Base-by-base conservation (phyloP, 1,284 basidiomycete genomes). In the Stygiomarasmius scandens region DNA sequence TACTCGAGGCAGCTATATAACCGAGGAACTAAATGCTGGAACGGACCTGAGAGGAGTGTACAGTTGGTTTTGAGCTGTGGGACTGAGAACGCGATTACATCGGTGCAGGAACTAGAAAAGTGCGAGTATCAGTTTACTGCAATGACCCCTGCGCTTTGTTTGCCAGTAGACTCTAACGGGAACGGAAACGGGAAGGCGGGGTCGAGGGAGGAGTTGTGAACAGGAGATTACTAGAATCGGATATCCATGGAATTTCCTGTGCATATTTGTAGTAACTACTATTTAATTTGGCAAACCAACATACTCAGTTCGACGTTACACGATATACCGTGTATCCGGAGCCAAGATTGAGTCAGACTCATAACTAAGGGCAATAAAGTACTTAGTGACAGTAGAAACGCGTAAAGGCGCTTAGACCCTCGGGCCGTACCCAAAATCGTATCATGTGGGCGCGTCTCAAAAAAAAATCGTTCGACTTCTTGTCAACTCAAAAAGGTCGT, bases 51-150 rank as follows among this genome's bases (percentile, higher is more conserved):
- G 63, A 86, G 95, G 20, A 93, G 84, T 63, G 85, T 93, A 22
- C 63, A 95, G 89, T 81, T 99, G 23, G 77, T 92, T 52, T 72
- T 97, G 52, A 78, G 84, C 3, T 99, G 96, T 67, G 96, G 94
- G 1, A 88, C 83, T 3, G 89, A 94, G 66, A 98, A 98, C 66
- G 83, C 80, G 5, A 72, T 99, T n/a, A 72, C 89, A 12, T 84
- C 88, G 1, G 87, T 99, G 3, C 82, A 85, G 49, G 96, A 99
- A 76, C 82, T 93, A 6, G 96, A 99, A 74, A 99, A 99, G 77
- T 99, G 96, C 77, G 94, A 96, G 74, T 99, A 99, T 70, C 85
- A 89, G 67, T 87, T 97, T 70, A 92, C 87, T 51, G 93, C 86
- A 11, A 93, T 91, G 25, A 87, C 89, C 0, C 97, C 96, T 5